Conservation (phyloP, 2,329 filamentous ascomycete species). For the Coccinonectria pachysandricola region DNA sequence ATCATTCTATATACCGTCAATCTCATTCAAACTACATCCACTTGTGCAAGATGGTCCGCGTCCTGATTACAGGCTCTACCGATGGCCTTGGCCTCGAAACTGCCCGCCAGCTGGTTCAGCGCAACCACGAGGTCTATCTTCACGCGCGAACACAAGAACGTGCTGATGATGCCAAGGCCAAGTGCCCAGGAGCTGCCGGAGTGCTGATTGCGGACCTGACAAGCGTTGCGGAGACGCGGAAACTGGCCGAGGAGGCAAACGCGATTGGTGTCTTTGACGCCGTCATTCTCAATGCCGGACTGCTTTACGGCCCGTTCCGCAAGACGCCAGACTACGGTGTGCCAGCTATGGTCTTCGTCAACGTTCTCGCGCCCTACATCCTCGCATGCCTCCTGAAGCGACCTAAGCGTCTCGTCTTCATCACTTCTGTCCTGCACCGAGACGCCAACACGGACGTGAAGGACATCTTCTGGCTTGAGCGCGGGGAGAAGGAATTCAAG, state of each 20-base stretch:
- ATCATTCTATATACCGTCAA: neutral
- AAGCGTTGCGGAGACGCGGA: slow-evolving; percentile 9
- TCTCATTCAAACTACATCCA: neutral
- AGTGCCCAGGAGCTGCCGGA: slow-evolving; percentile 9
- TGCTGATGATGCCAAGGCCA: slow-evolving; percentile 8
- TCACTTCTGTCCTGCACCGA: slow-evolving; percentile 11
- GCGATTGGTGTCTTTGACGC: slow-evolving; percentile 12
- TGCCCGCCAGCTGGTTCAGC: slow-evolving; percentile 13
- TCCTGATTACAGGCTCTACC: slow-evolving; percentile 16
- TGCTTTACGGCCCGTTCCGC: slow-evolving; percentile 9
- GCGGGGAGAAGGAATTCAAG: slow-evolving; percentile 8
- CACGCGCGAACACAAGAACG: slow-evolving; percentile 13
- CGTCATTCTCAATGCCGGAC: slow-evolving; percentile 11
- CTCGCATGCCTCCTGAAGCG: slow-evolving; percentile 9
- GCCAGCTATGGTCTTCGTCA: slow-evolving; percentile 12
- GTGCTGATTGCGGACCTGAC: slow-evolving; percentile 13
- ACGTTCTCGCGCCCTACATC: slow-evolving; percentile 14
- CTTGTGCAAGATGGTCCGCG: slow-evolving; percentile 10
- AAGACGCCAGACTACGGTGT: slow-evolving; percentile 10
- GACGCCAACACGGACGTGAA: slow-evolving; percentile 7
- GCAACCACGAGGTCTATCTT: slow-evolving; percentile 13
- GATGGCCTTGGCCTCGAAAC: slow-evolving; percentile 16
- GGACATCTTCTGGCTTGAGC: slow-evolving; percentile 13
- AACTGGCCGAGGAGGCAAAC: slow-evolving; percentile 13
- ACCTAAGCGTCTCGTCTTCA: slow-evolving; percentile 11